A percentile compares a stretch with the other conserved stretches of the same genome.
Evolutionary conservation across 345 rosid species (phyloP).

Genomic region (Brassica incana): DNA sequence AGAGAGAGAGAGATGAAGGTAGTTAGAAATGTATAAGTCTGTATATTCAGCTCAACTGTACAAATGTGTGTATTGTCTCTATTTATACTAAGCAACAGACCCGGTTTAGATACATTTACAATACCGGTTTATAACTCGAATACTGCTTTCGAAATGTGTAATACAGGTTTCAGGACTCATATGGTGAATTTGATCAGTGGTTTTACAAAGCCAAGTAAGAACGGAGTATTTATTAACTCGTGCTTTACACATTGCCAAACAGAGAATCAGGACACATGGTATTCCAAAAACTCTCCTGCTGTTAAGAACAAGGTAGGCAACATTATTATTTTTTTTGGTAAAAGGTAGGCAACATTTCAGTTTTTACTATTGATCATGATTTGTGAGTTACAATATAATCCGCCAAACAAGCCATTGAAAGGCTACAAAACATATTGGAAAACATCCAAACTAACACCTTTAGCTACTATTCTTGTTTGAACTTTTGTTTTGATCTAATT

Average conservation of each 20-base stretch:
- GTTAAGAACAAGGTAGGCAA: conserved; percentile 36
- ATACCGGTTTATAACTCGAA: neutral
- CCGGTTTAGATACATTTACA: neutral
- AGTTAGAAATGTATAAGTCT: neutral
- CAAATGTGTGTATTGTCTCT: neutral
- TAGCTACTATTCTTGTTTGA: neutral
- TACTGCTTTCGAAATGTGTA: neutral
- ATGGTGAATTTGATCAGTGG: conserved; percentile 36
- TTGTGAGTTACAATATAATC: neutral
- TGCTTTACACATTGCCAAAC: conserved; percentile 44
- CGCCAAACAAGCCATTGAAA: neutral
- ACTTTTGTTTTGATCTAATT: neutral
- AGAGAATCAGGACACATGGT: conserved; percentile 43
- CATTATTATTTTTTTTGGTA: neutral
- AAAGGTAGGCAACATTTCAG: conserved; percentile 18
- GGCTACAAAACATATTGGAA: neutral
- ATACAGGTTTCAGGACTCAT: conserved; percentile 29
- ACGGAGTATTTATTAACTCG: conserved; percentile 35
- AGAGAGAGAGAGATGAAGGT: neutral
- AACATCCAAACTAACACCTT: neutral
- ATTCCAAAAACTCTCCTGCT: conserved; percentile 27
- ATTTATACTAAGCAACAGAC: neutral
- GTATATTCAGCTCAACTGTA: neutral
- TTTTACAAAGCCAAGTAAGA: conserved; percentile 23
- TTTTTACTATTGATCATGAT: neutral